These are phyloP conservation scores for Saccharomycopsis fermentans DNA, from an alignment of 805 yeast genomes.

Conservation along the genomic window DNA sequence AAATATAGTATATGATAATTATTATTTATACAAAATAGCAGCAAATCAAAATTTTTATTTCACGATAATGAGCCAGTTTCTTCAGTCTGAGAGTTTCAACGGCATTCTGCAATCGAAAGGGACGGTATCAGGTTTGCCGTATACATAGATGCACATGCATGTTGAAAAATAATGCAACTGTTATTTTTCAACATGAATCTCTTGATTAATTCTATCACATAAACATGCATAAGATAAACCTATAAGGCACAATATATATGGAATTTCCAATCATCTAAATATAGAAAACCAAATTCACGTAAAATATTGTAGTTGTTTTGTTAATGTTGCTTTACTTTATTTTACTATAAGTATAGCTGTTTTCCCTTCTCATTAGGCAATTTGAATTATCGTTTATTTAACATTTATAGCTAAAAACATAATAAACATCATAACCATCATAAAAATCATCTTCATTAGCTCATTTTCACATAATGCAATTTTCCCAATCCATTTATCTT, in stretches of 20 bases:
- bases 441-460: no score
- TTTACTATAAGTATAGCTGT: no score
- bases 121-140: not conserved
- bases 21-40: not conserved
- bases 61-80: not conserved
- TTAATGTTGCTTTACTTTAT: no score
- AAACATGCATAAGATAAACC: not conserved
- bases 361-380: no score
- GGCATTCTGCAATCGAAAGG: not conserved
- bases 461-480: slow-evolving; percentile 1
- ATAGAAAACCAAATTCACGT: not conserved
- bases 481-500: not conserved
- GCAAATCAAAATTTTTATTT: no score
- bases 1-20: not conserved
- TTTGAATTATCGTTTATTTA: no score
- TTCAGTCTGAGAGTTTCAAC: not conserved
- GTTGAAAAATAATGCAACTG: not conserved
- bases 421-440: no score
- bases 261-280: not conserved
- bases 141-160: not conserved
- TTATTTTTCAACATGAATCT: not conserved
- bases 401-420: no score
- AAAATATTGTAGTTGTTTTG: no score
- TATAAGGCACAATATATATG: not conserved
- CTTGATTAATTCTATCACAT: not conserved